These are phyloP conservation scores for Graphiopsis chlorocephala DNA, from an alignment of 2,329 filamentous ascomycete genomes.

Conservation along the genomic window DNA sequence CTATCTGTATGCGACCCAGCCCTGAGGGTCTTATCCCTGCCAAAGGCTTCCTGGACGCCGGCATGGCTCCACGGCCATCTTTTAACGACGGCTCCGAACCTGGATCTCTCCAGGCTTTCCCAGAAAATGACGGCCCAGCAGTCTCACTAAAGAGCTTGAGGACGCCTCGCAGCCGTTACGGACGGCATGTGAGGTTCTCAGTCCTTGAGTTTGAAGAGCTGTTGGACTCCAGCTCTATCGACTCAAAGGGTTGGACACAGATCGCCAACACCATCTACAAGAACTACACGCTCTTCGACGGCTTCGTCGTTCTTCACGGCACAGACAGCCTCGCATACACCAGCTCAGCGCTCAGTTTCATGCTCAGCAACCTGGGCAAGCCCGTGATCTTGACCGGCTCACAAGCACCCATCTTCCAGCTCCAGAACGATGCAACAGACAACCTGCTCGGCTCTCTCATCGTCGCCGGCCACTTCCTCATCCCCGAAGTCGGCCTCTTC, in stretches of 20 bases:
- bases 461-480: conserved; percentile 86
- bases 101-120: conserved; percentile 10
- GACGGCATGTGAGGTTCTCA: conserved; percentile 76
- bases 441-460: conserved; percentile 86
- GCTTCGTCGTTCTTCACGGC: conserved; percentile 86
- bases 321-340: conserved; percentile 88
- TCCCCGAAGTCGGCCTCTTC: conserved; percentile 89
- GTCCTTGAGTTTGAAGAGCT: conserved; percentile 81
- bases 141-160: conserved; percentile 63
- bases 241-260: conserved; percentile 79
- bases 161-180: conserved; percentile 76
- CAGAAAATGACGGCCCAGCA: conserved; percentile 14
- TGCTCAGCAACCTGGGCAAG: conserved; percentile 87
- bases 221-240: conserved; percentile 87
- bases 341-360: conserved; percentile 86
- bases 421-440: conserved; percentile 88
- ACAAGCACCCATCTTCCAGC: conserved; percentile 77
- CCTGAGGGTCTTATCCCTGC: conserved; percentile 67
- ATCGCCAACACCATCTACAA: conserved; percentile 75
- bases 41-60: conserved; percentile 72
- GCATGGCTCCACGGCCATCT: conserved; percentile 75
- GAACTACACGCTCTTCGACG: conserved; percentile 87
- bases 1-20: conserved; percentile 87
- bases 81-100: conserved; percentile 73
- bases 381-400: conserved; percentile 77